phyloP scores from a whole-genome alignment of 2,329 filamentous ascomycete genomes.

The Arachnopeziza araneosa region DNA sequence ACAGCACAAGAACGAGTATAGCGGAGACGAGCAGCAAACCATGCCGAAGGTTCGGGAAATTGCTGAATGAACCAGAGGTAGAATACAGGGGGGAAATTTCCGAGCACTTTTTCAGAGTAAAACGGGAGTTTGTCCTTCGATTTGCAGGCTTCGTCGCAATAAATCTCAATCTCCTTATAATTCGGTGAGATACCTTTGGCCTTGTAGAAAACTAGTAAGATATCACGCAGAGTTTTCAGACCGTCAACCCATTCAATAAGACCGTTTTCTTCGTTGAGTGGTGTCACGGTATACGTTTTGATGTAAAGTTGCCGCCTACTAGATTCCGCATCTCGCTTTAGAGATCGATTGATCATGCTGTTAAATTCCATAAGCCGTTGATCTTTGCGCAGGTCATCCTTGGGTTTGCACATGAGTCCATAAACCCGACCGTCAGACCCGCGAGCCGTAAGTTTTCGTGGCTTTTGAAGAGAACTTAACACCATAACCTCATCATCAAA shows the following conservation, averaged over 20 bases:
- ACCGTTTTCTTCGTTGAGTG: slow-evolving; percentile 94
- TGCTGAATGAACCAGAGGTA: slow-evolving; percentile 94
- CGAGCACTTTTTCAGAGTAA: slow-evolving; percentile 62
- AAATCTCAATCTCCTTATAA: slow-evolving; percentile 59
- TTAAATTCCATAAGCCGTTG: slow-evolving; percentile 99
- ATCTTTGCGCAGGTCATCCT: slow-evolving; percentile 95
- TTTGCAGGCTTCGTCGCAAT: slow-evolving; percentile 58
- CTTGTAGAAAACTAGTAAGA: slow-evolving; percentile 73
- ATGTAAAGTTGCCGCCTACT: slow-evolving; percentile 90
- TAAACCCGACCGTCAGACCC: slow-evolving; percentile 87
- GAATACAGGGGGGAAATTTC: slow-evolving; percentile 74
- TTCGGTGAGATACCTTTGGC: slow-evolving; percentile 66
- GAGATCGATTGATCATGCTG: slow-evolving; percentile 89
- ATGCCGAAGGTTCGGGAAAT: slow-evolving; percentile 86
- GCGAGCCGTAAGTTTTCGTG: slow-evolving; percentile 79
- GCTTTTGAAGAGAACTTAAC: slow-evolving; percentile 85
- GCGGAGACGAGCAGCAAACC: slow-evolving; percentile 81
- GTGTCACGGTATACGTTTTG: slow-evolving; percentile 94
- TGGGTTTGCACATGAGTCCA: slow-evolving; percentile 91
- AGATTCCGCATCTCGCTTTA: slow-evolving; percentile 87
- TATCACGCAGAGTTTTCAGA: slow-evolving; percentile 88
- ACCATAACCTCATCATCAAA: slow-evolving; percentile 89
- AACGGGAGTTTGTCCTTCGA: slow-evolving; percentile 56
- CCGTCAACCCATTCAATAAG: slow-evolving; percentile 99
- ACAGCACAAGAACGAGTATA: slow-evolving; percentile 95